Evolutionary conservation across 495 filamentous ascomycete species (phyloP), one percentile per base, ranked within the genome.

Genomic region (Pseudevernia furfuracea): DNA sequence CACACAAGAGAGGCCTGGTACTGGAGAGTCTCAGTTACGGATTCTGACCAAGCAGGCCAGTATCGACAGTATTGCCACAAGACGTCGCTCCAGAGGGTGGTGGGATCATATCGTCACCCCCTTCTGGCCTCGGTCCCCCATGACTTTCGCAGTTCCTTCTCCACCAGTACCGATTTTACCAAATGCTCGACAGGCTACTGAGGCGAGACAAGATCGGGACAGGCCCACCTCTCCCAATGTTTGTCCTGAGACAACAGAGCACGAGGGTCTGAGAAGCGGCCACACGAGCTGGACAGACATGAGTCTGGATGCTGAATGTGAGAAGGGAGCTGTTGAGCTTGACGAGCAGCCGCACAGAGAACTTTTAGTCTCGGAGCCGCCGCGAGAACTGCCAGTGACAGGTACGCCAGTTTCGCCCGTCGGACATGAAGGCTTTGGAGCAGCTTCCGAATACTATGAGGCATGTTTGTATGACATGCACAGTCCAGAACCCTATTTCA

Each of bases 61-160:
- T 59, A 63, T 58, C 49, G 72, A 76, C 43, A 81, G 78, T 15
- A 73, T 82, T 46, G 70, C 75, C 9, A 82, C 81, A 46, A 81
- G 84, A 53, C 80, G 81, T 15, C 77, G 82, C 43, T 91, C 90
- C 6, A 81, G 84, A 43, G 90, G 90, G 15, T 96, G 92, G 92
- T 96, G 92, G 92, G 92, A 89, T 65, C 82, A 88, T 64, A 82
- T 96, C 49, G 86, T 87, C 3, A 91, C 91, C 1, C 92, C 92
- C 0, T 87, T 96, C 62, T 70, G 85, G 48, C 75, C 79, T 69
- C 74, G 62, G 78, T 81, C 66, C 78, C 76, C 48, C 70, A 71
- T 59, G 69, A 74, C 56, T 61, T 71, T 61, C 69, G 74, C 41
- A 66, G 44, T 61, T 48, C 14, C 58, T 32, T 37, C 43, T 14